Evolutionary conservation across 345 rosid species (phyloP).

Genomic region (Eutrema japonicum): DNA sequence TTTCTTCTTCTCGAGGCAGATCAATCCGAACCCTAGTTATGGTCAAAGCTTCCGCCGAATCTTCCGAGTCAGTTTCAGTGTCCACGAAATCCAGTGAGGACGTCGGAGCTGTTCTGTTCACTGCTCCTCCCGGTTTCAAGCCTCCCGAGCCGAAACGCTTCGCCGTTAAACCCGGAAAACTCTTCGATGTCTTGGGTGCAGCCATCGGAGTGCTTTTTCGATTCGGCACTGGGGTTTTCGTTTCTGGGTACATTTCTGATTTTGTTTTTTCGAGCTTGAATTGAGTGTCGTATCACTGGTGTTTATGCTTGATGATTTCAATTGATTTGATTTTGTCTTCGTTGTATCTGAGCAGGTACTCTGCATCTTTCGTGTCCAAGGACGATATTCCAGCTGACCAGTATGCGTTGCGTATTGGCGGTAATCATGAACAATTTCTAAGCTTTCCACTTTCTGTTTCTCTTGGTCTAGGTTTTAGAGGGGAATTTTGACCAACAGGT

Average conservation of each 20-base stretch:
- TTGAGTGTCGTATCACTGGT: background rate
- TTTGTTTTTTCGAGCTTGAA: background rate
- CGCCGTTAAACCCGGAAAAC: constrained; percentile 61
- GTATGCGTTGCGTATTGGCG: constrained; percentile 70
- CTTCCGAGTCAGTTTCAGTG: constrained; percentile 48
- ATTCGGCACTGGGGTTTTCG: constrained; percentile 78
- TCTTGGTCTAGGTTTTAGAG: background rate
- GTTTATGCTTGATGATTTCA: constrained; percentile 2
- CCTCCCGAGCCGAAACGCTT: constrained; percentile 79
- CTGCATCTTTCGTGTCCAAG: constrained; percentile 71
- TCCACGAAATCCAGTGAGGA: constrained; percentile 46
- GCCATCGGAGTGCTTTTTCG: constrained; percentile 71
- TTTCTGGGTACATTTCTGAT: constrained; percentile 54
- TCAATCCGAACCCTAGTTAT: constrained; percentile 40
- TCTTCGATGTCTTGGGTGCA: constrained; percentile 66
- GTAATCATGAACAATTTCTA: constrained; percentile 45
- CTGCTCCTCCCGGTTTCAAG: constrained; percentile 44
- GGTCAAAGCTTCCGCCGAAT: constrained; percentile 55
- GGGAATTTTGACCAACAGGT: background rate
- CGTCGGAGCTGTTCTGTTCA: constrained; percentile 28
- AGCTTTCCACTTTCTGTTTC: constrained; percentile 27
- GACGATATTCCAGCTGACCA: constrained; percentile 73
- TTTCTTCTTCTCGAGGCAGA: constrained; percentile 40
- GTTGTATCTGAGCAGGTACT: constrained; percentile 59
- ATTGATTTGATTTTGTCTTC: background rate